Base-by-base conservation (phyloP, 2,329 filamentous ascomycete species). In the Trichoderma sp. region DNA sequence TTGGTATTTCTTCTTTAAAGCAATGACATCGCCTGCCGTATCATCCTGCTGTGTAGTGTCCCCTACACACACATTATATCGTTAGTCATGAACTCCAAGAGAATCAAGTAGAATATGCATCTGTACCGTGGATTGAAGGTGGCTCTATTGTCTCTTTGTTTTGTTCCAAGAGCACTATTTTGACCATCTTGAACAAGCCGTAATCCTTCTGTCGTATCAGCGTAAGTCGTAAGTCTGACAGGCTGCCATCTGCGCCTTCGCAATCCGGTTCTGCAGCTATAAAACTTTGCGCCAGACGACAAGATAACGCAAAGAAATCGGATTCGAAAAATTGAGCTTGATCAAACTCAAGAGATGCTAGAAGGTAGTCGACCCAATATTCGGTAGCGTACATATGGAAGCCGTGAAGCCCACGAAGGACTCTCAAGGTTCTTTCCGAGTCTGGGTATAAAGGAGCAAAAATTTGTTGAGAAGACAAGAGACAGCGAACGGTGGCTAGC, bases 371-470 rank as follows among this genome's bases (percentile, higher is more conserved):
- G 4, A 26, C 17, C 73, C 73, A 74, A n/a, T 59, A 57, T 9
- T 71, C 50, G 4, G 58, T 70, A 4, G 73, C 73, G 34, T 74
- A 73, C 17, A 58, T 53, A 13, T 73, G 72, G 23, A 74, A 72
- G 4, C 66, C 66, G 36, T 72, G 70, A 23, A 59, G 13, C 13
- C 73, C 70, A 17, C 50, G 47, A 4, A 72, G 13, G 3, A 71
- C 11, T 5, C 66, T 57, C 4, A 59, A 13, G 13, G 13, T 1
- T 20, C 70, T 34, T 7, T 30, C 5, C 2, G 34, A 3, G 1
- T 68, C 59, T 3, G 30, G 13, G 17, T 61, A 69, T 8, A 53
- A 20, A 4, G 71, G 8, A 1, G 32, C 3, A 50, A 73, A 73
- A 1, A 73, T 47, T 3, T 53, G 6, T 2, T 73, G 32, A 1